These are phyloP conservation scores for Salix arbutifolia DNA, from an alignment of 345 rosid species.

Conservation along the genomic window DNA sequence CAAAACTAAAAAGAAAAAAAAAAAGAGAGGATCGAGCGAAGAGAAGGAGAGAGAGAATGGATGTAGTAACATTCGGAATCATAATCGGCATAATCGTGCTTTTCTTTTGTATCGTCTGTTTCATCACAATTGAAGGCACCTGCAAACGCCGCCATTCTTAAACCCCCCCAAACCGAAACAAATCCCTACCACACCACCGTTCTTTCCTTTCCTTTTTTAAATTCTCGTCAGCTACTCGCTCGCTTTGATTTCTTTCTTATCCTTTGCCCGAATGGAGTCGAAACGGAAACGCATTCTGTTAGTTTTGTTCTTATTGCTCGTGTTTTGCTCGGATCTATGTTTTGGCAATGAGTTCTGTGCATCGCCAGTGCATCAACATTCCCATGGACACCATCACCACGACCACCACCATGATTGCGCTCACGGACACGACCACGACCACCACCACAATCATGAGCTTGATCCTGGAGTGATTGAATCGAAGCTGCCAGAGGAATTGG, in stretches of 20 bases:
- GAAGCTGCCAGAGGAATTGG: slow-evolving; percentile 84
- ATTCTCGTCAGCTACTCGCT: neutral
- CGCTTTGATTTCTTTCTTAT: neutral
- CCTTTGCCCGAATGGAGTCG: slow-evolving; percentile 24
- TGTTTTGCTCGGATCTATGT: slow-evolving; percentile 48
- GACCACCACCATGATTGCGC: slow-evolving; percentile 18
- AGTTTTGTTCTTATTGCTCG: slow-evolving; percentile 16
- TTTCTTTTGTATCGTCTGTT: slow-evolving; percentile 52
- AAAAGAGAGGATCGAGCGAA: neutral
- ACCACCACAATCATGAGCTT: slow-evolving; percentile 13
- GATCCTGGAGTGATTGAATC: neutral
- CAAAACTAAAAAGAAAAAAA: neutral
- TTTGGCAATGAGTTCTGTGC: slow-evolving; percentile 32
- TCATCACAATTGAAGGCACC: slow-evolving; percentile 74
- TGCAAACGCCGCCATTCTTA: slow-evolving; percentile 33
- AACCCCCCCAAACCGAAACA: neutral
- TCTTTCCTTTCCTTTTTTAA: slow-evolving; percentile 7
- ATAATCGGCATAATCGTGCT: slow-evolving; percentile 66
- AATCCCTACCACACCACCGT: slow-evolving; percentile 15
- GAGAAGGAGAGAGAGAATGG: slow-evolving; percentile 35
- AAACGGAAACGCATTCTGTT: slow-evolving; percentile 6
- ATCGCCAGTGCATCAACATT: slow-evolving; percentile 37
- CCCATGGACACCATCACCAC: slow-evolving; percentile 31
- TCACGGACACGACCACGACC: slow-evolving; percentile 22
- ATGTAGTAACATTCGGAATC: slow-evolving; percentile 64